Percentiles rank a stretch among this genome's conserved stretches.
Conservation (phyloP, 257 asterid species). For the Avicennia marina region DNA sequence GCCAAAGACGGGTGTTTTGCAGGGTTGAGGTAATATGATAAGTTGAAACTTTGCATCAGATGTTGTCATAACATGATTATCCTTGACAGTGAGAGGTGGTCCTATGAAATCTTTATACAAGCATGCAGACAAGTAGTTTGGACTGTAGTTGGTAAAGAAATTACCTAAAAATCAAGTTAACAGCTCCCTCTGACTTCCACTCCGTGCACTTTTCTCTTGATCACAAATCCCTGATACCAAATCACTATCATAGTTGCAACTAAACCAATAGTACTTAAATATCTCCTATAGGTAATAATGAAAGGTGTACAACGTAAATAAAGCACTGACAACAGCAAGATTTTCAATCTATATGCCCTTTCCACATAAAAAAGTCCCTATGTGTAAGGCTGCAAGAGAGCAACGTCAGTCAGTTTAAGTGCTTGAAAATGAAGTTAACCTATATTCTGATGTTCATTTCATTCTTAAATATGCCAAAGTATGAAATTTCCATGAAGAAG, state of each 20-base stretch:
- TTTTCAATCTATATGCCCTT: no score
- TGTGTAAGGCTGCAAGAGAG: no score
- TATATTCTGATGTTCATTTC: no score
- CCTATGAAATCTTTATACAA: not conserved
- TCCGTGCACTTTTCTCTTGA: not conserved
- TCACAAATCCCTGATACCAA: constrained; percentile 17
- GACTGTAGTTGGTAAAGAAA: not conserved
- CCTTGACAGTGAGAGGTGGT: constrained; percentile 13
- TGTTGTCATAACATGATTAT: constrained; percentile 2
- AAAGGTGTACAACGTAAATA: constrained; percentile 8
- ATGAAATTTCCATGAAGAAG: no score
- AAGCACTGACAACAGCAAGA: no score
- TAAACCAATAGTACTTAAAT: constrained; percentile 1
- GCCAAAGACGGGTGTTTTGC: no score
- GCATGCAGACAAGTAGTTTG: constrained; percentile 3
- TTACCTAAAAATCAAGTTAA: no score
- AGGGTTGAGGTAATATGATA: no score
- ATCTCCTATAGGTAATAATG: not conserved
- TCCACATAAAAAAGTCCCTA: no score
- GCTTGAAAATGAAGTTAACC: no score
- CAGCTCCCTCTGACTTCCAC: constrained; percentile 1
- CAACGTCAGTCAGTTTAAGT: no score
- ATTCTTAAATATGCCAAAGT: no score
- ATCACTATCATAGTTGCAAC: constrained; percentile 12
- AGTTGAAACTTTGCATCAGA: constrained; percentile 20